Conservation (phyloP, 2,329 filamentous ascomycete species). For the Alternaria sp. region DNA sequence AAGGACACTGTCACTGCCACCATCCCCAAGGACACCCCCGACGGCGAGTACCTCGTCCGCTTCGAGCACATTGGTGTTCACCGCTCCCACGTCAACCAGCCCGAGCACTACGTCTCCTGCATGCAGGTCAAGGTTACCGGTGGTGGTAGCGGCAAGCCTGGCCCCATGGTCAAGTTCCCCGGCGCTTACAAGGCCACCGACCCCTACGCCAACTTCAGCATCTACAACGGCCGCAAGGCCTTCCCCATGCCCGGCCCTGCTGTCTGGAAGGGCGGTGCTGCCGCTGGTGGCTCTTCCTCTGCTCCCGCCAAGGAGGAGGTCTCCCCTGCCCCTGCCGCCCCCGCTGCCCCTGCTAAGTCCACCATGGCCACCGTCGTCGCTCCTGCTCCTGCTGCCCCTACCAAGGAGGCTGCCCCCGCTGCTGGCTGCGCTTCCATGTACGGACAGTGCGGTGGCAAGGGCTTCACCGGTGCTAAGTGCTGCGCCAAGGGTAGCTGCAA, state of each 20-base stretch:
- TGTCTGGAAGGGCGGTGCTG: constrained; percentile 21
- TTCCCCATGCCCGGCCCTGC: constrained; percentile 22
- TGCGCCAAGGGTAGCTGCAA: constrained; percentile 25
- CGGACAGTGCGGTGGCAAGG: constrained; percentile 24
- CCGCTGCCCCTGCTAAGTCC: constrained; percentile 2
- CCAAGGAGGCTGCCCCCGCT: background rate
- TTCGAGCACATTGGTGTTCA: constrained; percentile 52
- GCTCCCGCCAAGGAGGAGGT: constrained; percentile 14
- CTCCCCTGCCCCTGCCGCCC: constrained; percentile 2
- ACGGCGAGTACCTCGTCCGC: constrained; percentile 54
- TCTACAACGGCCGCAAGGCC: constrained; percentile 30
- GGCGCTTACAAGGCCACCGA: constrained; percentile 37
- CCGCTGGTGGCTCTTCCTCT: constrained; percentile 3
- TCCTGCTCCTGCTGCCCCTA: background rate
- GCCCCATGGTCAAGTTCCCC: constrained; percentile 44
- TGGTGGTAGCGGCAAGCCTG: constrained; percentile 40
- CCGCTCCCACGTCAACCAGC: constrained; percentile 35
- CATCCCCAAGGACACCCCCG: constrained; percentile 48
- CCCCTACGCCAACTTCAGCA: constrained; percentile 35
- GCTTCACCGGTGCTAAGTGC: constrained; percentile 19
- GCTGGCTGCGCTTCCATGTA: constrained; percentile 15
- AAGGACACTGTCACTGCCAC: constrained; percentile 34
- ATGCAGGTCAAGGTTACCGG: constrained; percentile 51
- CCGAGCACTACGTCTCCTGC: constrained; percentile 54
- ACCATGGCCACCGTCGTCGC: background rate